Percentiles rank a stretch among this genome's conserved stretches.
These are phyloP conservation scores for Aspergillus sp. DNA, from an alignment of 2,329 filamentous ascomycete genomes.

Conservation along the genomic window DNA sequence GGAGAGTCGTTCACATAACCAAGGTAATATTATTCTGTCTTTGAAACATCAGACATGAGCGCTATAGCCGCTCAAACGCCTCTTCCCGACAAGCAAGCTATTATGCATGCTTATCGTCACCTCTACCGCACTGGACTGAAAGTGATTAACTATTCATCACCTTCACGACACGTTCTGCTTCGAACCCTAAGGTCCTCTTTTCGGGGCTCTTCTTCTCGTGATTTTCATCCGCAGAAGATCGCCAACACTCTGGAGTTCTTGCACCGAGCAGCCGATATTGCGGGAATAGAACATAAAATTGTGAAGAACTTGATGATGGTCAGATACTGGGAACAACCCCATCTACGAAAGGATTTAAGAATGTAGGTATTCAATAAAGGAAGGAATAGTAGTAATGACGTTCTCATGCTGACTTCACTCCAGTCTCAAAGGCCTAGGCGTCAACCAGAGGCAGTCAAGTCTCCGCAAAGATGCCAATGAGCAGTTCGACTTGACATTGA, in stretches of 20 bases:
- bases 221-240: conserved; percentile 41
- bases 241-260: conserved; percentile 49
- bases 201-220: conserved; percentile 32
- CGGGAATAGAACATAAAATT: conserved; percentile 48
- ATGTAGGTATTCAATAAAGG: conserved; percentile 25
- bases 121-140: conserved; percentile 55
- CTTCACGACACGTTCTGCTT: conserved; percentile 54
- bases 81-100: conserved; percentile 22
- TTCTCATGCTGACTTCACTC: conserved; percentile 12
- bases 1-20: not conserved
- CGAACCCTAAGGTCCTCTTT: conserved; percentile 44
- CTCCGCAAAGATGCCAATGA: conserved; percentile 35
- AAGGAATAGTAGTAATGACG: not conserved
- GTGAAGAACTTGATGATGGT: conserved; percentile 45
- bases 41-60: conserved; percentile 6
- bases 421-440: conserved; percentile 30
- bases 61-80: conserved; percentile 10
- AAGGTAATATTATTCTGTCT: not conserved
- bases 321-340: conserved; percentile 43
- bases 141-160: conserved; percentile 57
- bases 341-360: conserved; percentile 28
- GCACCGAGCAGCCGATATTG: conserved; percentile 36
- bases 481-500: conserved; percentile 46
- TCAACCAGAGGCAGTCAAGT: conserved; percentile 24
- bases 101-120: conserved; percentile 57